Evolutionary conservation across 2,329 filamentous ascomycete species (phyloP).

Genomic region (Epichloe elymi): DNA sequence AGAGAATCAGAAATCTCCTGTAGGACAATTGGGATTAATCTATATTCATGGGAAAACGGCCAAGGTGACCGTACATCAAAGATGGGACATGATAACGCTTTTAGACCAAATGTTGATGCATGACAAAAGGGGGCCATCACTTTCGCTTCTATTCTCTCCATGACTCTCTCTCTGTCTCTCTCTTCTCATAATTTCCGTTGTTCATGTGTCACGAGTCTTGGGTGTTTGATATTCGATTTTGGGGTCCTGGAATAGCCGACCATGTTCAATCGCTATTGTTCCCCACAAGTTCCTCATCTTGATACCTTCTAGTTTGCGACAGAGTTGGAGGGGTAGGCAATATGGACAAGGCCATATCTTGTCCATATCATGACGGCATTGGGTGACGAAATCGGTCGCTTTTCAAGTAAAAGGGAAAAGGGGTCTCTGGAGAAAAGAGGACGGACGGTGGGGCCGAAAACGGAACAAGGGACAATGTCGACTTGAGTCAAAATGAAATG

Average conservation of each 20-base stretch:
- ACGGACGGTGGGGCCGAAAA: background rate
- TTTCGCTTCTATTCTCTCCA: slow-evolving; percentile 18
- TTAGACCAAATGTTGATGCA: slow-evolving; percentile 38
- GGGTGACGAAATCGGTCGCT: slow-evolving; percentile 2
- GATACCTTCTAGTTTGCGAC: slow-evolving; percentile 4
- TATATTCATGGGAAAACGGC: slow-evolving; percentile 12
- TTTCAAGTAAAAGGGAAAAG: background rate
- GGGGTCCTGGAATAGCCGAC: slow-evolving; percentile 9
- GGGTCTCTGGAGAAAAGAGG: no score
- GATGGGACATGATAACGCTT: slow-evolving; percentile 19
- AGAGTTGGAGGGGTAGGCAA: background rate
- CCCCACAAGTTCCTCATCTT: slow-evolving; percentile 7
- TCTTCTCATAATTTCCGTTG: slow-evolving; percentile 17
- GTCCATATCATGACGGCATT: background rate
- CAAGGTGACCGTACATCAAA: slow-evolving; percentile 23
- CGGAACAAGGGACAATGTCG: background rate
- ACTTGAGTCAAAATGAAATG: no score
- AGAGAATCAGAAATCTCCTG: slow-evolving; percentile 3
- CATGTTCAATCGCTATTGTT: slow-evolving; percentile 11
- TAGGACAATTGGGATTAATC: slow-evolving; percentile 4
- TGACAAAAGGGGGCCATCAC: slow-evolving; percentile 32
- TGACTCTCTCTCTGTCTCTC: background rate
- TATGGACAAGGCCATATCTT: background rate
- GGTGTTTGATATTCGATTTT: slow-evolving; percentile 7
- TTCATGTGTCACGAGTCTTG: slow-evolving; percentile 16